These are phyloP conservation scores for Arthroderma uncinatum DNA, from an alignment of 2,329 filamentous ascomycete genomes.

Conservation along the genomic window DNA sequence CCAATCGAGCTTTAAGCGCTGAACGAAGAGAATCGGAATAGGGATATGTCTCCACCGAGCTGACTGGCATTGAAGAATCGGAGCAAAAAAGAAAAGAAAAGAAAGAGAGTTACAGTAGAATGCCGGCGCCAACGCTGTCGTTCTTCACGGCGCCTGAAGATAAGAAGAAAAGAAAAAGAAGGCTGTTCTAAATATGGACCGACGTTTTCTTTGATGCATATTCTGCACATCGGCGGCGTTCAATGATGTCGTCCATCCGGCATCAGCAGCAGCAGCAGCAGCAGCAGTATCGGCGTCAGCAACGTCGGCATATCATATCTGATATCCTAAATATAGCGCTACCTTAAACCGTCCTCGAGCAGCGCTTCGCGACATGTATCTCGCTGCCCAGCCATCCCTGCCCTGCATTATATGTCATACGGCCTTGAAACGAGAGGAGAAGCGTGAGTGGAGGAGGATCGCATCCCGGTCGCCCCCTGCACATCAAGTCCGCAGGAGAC, in stretches of 20 bases:
- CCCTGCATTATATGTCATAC: constrained; percentile 1
- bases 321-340: background rate
- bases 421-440: constrained; percentile 3
- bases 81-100: background rate
- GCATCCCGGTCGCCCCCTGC: constrained; percentile 1
- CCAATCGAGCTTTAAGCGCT: constrained; percentile 1
- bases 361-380: background rate
- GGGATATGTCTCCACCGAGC: background rate
- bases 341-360: no score
- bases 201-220: constrained; percentile 1
- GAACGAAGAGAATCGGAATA: background rate
- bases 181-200: constrained; percentile 1
- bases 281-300: background rate
- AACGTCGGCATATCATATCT: background rate
- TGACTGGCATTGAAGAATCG: background rate
- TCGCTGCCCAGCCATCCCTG: constrained; percentile 1
- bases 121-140: background rate
- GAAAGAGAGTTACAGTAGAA: background rate
- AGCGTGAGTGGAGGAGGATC: constrained; percentile 1
- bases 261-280: background rate
- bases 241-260: background rate
- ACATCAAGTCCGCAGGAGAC: constrained; percentile 4
- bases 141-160: background rate
- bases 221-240: constrained; percentile 1
- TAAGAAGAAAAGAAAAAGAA: background rate